These are phyloP conservation scores for Hyphopichia khmerensis DNA, from an alignment of 1,139 yeast genomes.

Conservation along the genomic window DNA sequence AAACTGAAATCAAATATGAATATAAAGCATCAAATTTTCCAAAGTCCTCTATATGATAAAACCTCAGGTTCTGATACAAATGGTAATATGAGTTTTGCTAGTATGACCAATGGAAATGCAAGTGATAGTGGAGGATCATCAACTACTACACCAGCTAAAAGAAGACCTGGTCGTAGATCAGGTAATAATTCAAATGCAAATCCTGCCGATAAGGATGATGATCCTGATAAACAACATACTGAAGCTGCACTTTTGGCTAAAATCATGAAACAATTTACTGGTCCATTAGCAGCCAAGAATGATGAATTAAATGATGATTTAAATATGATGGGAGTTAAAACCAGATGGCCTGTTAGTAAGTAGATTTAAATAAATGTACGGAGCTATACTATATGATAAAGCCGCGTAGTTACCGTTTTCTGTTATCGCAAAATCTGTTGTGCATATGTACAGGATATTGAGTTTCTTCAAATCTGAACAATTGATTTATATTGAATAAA, in stretches of 20 bases:
- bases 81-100: neutral
- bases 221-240: conserved; percentile 25
- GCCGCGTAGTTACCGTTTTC: neutral
- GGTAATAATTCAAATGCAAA: conserved; percentile 1
- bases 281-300: conserved; percentile 36
- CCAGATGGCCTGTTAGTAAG: conserved; percentile 33
- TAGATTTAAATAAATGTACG: neutral
- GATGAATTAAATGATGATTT: conserved; percentile 40
- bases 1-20: conserved; percentile 15
- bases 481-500: neutral
- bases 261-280: conserved; percentile 45
- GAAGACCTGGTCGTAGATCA: conserved; percentile 21
- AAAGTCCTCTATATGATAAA: conserved; percentile 38
- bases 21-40: conserved; percentile 42
- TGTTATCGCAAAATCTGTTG: neutral
- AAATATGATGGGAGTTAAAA: conserved; percentile 34
- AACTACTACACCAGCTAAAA: conserved; percentile 13
- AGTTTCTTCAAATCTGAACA: too few species aligned
- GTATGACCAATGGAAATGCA: conserved; percentile 6
- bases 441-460: too few species aligned
- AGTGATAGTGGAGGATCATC: conserved; percentile 17
- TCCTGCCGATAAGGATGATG: conserved; percentile 13
- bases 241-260: conserved; percentile 43
- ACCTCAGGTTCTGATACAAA: conserved; percentile 47
- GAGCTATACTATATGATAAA: neutral